A percentile compares a stretch with the other conserved stretches of the same genome.
These are phyloP conservation scores for Protea cynaroides DNA, from an alignment of 164 flowering plant genomes.

Conservation along the genomic window DNA sequence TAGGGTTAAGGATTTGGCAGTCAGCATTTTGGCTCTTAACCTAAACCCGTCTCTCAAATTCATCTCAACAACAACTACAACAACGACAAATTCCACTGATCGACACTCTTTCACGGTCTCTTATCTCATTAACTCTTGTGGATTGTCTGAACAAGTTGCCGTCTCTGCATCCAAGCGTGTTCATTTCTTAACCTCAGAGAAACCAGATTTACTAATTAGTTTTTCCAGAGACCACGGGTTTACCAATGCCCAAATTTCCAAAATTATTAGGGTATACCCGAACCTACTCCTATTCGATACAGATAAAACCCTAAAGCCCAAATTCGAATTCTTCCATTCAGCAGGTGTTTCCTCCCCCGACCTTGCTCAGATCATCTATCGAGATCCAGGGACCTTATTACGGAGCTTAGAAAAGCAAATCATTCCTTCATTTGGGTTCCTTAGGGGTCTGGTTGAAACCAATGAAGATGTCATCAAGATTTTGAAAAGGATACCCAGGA, in stretches of 20 bases:
- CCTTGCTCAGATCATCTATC: background rate
- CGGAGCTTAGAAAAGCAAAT: constrained; percentile 2
- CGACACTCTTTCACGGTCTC: constrained; percentile 13
- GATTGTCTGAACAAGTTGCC: constrained; percentile 10
- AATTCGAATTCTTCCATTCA: constrained; percentile 2
- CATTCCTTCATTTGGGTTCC: constrained; percentile 1
- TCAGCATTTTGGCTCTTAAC: background rate
- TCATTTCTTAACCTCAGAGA: background rate
- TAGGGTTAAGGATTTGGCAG: background rate
- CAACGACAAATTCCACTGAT: no score
- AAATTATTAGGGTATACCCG: background rate
- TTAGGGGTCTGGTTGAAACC: constrained; percentile 6
- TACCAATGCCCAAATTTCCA: constrained; percentile 10
- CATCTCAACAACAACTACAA: background rate
- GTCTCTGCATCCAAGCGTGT: constrained; percentile 13
- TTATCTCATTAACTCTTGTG: constrained; percentile 19
- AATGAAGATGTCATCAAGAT: background rate
- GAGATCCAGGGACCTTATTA: background rate
- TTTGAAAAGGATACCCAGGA: background rate
- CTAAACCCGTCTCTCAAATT: constrained; percentile 5
- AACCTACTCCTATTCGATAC: background rate
- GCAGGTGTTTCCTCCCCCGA: background rate
- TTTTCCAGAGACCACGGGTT: constrained; percentile 10
- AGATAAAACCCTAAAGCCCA: background rate
- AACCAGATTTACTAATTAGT: constrained; percentile 8